Conservation (phyloP, 177 flowering plant genomes). For the Vitis hybrid region DNA sequence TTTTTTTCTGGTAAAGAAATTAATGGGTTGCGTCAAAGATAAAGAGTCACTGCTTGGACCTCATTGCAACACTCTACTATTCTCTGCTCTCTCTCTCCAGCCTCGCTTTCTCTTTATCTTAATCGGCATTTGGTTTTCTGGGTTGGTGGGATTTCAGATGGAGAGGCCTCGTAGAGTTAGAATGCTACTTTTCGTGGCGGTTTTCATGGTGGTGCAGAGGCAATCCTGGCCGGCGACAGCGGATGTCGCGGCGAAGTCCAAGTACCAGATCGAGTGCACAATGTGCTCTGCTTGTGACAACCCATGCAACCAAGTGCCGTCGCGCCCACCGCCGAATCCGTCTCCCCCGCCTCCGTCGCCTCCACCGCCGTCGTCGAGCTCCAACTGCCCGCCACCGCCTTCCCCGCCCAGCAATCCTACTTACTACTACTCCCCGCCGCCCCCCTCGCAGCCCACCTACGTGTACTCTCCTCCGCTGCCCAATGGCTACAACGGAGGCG, state of each 20-base stretch:
- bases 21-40: constrained; percentile 7
- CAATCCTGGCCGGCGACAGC: neutral
- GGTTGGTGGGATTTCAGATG: neutral
- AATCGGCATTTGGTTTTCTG: neutral
- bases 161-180: neutral
- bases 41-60: constrained; percentile 5
- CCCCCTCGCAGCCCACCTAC: constrained; percentile 25
- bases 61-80: neutral
- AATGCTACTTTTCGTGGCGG: neutral
- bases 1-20: neutral
- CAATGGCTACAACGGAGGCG: constrained; percentile 4
- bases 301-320: constrained; percentile 39
- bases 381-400: constrained; percentile 34
- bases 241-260: constrained; percentile 16
- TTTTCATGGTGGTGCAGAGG: constrained; percentile 2
- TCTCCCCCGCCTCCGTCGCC: constrained; percentile 29
- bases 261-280: constrained; percentile 54
- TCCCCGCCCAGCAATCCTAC: constrained; percentile 18
- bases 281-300: constrained; percentile 63
- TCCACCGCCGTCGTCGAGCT: constrained; percentile 20
- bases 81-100: constrained; percentile 1
- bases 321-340: constrained; percentile 37
- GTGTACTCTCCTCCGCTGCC: constrained; percentile 41
- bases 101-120: neutral
- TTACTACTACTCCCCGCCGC: constrained; percentile 39